Base-by-base conservation (phyloP, 495 filamentous ascomycete genomes). In the Talaromyces ruber region DNA sequence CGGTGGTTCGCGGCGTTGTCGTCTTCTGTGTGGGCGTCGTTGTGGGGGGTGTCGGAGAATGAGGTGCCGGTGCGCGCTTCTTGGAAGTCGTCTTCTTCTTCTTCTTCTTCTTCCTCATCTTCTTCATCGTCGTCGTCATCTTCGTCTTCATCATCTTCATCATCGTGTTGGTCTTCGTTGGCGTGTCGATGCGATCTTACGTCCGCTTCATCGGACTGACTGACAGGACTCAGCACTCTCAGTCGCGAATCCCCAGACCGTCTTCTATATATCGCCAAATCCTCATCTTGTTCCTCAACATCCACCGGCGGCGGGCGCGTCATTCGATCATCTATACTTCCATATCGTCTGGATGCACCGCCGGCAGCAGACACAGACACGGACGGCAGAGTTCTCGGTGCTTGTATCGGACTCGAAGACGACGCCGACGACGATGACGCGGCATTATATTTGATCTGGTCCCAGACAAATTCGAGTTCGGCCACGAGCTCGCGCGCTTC, bases 381-480 rank as follows among this genome's bases (percentile, higher is more conserved):
- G 9, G 21, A 53, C 69, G 79, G 69, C 70, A 74, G 67, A 8
- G 73, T 68, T 25, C 71, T 72, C 2, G 71, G 63, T 11, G 68
- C 64, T 59, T 73, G 69, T 11, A 74, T 58, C 5, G 72, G 74
- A 60, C 76, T 74, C 6, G 84, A 82, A 26, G 59, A 52, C 37
- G 59, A 60, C 7, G 59, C 26, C 1, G 83, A 82, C 6, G 77
- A 81, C 7, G 72, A 81, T 6, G 72, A 74, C 2, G 83, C 79
- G 25, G 82, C 82, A 67, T 96, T 97, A 59, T 83, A 88, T 74
- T 93, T 94, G 61, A 98, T 90, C 70, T 98, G 95, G 65, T 97
- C 91, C 94, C 94, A 98, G 52, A 98, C 92, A 68, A 97, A 98
- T 74, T 97, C 94, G 18, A 98, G 83, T 72, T 98, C 95, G n/a